A percentile compares a stretch with the other conserved stretches of the same genome.
Evolutionary conservation across 345 rosid species (phyloP).

Genomic region (Syzygium oleosum): DNA sequence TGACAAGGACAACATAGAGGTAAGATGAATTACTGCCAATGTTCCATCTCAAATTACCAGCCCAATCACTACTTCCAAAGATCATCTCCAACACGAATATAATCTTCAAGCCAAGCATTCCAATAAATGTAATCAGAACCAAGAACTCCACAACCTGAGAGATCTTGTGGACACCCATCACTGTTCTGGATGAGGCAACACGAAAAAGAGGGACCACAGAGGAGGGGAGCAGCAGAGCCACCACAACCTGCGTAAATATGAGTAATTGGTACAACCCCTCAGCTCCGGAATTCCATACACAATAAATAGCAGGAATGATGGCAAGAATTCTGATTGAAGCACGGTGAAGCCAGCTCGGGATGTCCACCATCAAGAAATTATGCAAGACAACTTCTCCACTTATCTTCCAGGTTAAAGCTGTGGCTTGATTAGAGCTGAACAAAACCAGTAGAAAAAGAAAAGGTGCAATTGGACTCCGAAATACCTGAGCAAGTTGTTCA

Average conservation of each 20-base stretch:
- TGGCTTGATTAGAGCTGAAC: constrained; percentile 63
- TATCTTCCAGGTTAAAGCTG: constrained; percentile 72
- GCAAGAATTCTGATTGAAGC: constrained; percentile 75
- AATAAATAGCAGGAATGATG: constrained; percentile 77
- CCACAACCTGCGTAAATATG: constrained; percentile 68
- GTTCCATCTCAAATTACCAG: constrained; percentile 69
- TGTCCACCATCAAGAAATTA: constrained; percentile 66
- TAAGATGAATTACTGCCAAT: constrained; percentile 37
- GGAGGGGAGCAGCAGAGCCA: constrained; percentile 84
- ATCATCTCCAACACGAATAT: constrained; percentile 77
- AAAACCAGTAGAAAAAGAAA: constrained; percentile 48
- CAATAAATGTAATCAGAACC: constrained; percentile 49
- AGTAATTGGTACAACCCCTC: constrained; percentile 89
- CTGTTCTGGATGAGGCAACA: constrained; percentile 69
- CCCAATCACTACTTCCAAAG: constrained; percentile 95
- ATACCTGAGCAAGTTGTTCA: constrained; percentile 37
- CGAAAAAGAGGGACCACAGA: constrained; percentile 90
- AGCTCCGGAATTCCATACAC: constrained; percentile 83
- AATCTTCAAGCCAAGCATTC: constrained; percentile 68
- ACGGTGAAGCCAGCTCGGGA: constrained; percentile 92
- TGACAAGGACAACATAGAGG: constrained; percentile 49
- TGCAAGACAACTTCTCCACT: constrained; percentile 71
- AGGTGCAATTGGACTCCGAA: constrained; percentile 56
- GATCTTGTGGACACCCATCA: constrained; percentile 81
- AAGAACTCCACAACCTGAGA: constrained; percentile 69